Evolutionary conservation across 306 rosid species (phyloP), one percentile per base, ranked within the genome.

Genomic region (Carpinus fangiana): DNA sequence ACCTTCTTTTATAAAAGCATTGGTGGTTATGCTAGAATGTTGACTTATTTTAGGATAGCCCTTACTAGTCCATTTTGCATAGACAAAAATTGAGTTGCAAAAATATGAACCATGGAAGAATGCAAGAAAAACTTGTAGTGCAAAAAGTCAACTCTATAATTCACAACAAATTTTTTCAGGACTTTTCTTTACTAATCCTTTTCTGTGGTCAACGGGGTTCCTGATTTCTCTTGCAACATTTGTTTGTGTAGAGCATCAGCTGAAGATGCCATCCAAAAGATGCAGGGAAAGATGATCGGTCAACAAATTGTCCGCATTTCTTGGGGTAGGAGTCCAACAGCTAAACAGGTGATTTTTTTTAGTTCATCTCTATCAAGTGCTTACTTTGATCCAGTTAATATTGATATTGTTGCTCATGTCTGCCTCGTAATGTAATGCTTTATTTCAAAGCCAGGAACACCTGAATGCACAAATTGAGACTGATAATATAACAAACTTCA

Each of bases 241-340:
- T 12, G 51, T 81, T 45, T 77, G 36, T 86, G 73, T 77, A 93
- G 98, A 89, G 80, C 88, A 73, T 87, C 91, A 74, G 97, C 97
- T 69, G 98, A 93, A 82, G 97, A 88, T 79, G 92, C 98, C 70
- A 89, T 91, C 71, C 97, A 87, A 90, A 87, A 88, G 84, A 90
- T 93, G 98, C 97, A 90, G 70, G 98, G 93, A 87, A 91, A 84
- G 86, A 76, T 87, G 82, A 86, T 93, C 45, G 97, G 98, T 69
- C 96, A 91, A 60, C 97, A 91, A 87, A 86, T 86, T 72, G 86
- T 90, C 67, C 97, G 91, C 70, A 71, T 92, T 80, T 87, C 98
- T 61, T 93, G 97, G 98, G 97, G 89, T 53, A 88, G 93, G 84
- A 87, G 88, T 79, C 89, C 79, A 26, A 81, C 94, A 45, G 84